Percentiles rank a stretch among this genome's conserved stretches.
These are phyloP conservation scores for Diaporthe eres DNA, from an alignment of 2,329 filamentous ascomycete genomes.

Conservation along the genomic window DNA sequence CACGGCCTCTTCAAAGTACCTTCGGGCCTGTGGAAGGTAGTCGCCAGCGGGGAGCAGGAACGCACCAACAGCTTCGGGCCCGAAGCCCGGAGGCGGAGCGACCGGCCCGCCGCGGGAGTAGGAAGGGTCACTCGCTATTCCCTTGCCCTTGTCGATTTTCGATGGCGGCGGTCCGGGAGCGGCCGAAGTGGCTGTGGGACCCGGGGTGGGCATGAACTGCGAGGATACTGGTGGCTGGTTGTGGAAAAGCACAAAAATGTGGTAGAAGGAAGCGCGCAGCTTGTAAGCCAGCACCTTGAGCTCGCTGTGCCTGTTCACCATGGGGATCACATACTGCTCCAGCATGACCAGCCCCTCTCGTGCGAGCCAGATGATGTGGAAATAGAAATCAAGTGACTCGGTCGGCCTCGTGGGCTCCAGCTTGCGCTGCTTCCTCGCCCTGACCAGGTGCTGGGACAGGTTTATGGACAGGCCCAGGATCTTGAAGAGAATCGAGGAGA, in stretches of 20 bases:
- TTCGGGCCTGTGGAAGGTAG: slow-evolving; percentile 85
- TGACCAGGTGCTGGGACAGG: slow-evolving; percentile 85
- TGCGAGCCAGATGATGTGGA: slow-evolving; percentile 95
- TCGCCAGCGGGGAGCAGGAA: slow-evolving; percentile 85
- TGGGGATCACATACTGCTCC: slow-evolving; percentile 89
- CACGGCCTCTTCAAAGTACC: slow-evolving; percentile 85
- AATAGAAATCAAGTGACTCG: slow-evolving; percentile 84
- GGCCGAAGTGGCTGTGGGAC: slow-evolving; percentile 54
- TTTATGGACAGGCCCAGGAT: slow-evolving; percentile 92
- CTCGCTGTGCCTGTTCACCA: slow-evolving; percentile 83
- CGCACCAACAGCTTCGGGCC: slow-evolving; percentile 67
- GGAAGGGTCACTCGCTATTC: slow-evolving; percentile 56
- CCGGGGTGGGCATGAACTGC: slow-evolving; percentile 67
- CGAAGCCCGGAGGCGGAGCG: slow-evolving; percentile 69
- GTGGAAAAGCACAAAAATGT: slow-evolving; percentile 97
- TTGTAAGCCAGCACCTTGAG: slow-evolving; percentile 93
- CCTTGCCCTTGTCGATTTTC: slow-evolving; percentile 64
- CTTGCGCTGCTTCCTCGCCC: slow-evolving; percentile 85
- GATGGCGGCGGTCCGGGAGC: slow-evolving; percentile 50
- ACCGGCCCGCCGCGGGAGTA: slow-evolving; percentile 69
- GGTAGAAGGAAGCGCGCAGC: slow-evolving; percentile 92
- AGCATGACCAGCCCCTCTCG: slow-evolving; percentile 91
- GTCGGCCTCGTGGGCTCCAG: slow-evolving; percentile 85
- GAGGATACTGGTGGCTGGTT: slow-evolving; percentile 85
- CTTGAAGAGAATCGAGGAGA: slow-evolving; percentile 89